These are phyloP conservation scores for Copromyces sp. DNA, from an alignment of 495 filamentous ascomycete species.

Conservation along the genomic window DNA sequence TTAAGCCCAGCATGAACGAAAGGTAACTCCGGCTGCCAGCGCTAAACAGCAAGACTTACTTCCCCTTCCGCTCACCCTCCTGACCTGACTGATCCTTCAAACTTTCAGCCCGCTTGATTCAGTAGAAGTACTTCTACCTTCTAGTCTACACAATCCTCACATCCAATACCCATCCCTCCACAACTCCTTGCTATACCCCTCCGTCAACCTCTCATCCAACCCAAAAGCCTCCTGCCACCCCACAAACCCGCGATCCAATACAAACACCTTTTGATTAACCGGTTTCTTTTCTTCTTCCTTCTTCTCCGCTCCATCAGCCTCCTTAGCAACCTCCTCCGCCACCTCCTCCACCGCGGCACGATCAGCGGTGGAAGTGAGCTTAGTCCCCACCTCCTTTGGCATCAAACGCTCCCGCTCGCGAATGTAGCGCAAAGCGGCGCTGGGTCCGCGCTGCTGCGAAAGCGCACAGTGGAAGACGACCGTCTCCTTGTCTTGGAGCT, in stretches of 20 bases:
- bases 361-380: not conserved
- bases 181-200: conserved; percentile 75
- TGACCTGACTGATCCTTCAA: not conserved
- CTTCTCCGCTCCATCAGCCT: not conserved
- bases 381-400: conserved; percentile 5
- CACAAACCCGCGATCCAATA: conserved; percentile 80
- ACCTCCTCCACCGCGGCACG: not conserved
- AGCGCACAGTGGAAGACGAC: conserved; percentile 96
- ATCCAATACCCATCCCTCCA: conserved; percentile 59
- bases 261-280: conserved; percentile 57
- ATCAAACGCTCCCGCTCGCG: conserved; percentile 48
- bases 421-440: conserved; percentile 59
- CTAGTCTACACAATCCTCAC: conserved; percentile 1
- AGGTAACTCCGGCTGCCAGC: not conserved
- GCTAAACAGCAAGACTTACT: not conserved
- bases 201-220: conserved; percentile 69
- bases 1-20: not conserved
- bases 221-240: conserved; percentile 88
- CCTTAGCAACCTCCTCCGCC: conserved; percentile 1
- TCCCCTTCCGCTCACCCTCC: not conserved
- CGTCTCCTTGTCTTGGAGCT: conserved; percentile 63
- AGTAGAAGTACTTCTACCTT: not conserved
- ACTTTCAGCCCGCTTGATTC: not conserved
- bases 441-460: conserved; percentile 75
- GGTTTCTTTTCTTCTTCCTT: conserved; percentile 8